phyloP scores from a whole-genome alignment of 768 basidiomycete genomes.

The Crucibulum laeve region DNA sequence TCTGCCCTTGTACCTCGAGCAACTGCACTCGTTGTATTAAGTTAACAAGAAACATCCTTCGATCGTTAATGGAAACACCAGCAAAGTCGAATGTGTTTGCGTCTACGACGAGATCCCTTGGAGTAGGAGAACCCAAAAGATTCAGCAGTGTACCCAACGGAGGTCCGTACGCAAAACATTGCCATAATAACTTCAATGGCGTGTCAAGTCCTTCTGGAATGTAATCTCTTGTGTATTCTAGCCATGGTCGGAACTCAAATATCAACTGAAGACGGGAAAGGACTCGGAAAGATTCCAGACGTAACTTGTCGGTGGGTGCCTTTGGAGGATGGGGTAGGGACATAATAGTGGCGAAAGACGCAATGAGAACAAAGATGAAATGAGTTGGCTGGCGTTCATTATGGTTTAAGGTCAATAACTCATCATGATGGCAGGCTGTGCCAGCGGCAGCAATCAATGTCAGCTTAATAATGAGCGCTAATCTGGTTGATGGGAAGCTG shows the following conservation, averaged over 20 bases:
- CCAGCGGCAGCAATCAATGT: too few species aligned
- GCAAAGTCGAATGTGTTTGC: conserved; percentile 24
- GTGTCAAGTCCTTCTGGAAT: conserved; percentile 18
- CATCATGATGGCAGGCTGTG: too few species aligned
- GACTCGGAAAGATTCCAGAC: conserved; percentile 29
- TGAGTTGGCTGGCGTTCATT: too few species aligned
- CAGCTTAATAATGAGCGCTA: too few species aligned
- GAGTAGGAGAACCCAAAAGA: conserved; percentile 31
- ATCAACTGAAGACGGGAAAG: conserved; percentile 33
- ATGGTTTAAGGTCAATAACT: too few species aligned
- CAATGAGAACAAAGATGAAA: too few species aligned
- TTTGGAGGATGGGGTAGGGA: conserved; percentile 23
- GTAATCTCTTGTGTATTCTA: conserved; percentile 21
- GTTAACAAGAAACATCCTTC: conserved; percentile 23
- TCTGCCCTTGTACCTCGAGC: conserved; percentile 25
- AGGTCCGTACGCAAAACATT: conserved; percentile 31
- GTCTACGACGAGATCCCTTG: conserved; percentile 19
- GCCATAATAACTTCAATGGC: conserved; percentile 27
- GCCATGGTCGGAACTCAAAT: conserved; percentile 30
- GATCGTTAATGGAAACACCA: conserved; percentile 21
- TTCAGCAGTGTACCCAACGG: conserved; percentile 30
- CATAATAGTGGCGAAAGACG: too few species aligned
- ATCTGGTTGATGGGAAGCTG: too few species aligned
- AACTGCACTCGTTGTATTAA: conserved; percentile 31
- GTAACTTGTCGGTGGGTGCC: conserved; percentile 30